Evolutionary conservation across 1,284 basidiomycete genomes (phyloP), one percentile per base, ranked within the genome.

Genomic region (Wolfiporia cocos): DNA sequence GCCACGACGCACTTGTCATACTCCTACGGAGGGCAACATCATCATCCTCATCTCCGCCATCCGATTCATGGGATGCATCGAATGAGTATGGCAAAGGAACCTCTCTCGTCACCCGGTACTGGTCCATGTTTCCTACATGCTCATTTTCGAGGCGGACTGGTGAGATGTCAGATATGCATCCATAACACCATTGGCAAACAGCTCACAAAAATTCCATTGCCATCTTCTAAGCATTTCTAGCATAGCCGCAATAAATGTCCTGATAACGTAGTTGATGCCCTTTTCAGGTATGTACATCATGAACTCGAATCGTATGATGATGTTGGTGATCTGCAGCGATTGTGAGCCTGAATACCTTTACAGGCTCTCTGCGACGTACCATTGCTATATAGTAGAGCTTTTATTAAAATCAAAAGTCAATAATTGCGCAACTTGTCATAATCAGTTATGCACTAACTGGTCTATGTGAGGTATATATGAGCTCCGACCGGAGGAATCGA

Each of bases 121-220:
- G 82, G 70, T 90, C 86, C 59, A 86, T 73, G 57, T 90, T 89
- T 62, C 86, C 86, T 19, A 92, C 64, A 45, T 92, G 89, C 63
- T 92, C 89, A 68, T 89, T 92, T 61, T 92, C 90, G 46, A 92
- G 64, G 48, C 89, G 84, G 61, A 75, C 84, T 86, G 54, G 31
- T 17, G 42, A 18, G 15, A 31, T 26, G 19, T 21, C 11, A 33
- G 33, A 41, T 29, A 7, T 17, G 21, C 21, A 23, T 7, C 10
- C 11, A 37, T 19, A 23, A 19, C 11, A 32, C 26, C n/a, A 4
- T 38, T 6, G 11, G 18, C 29, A 41, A 29, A 39, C 0, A 29
- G 50, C 57, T 44, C 47, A 92, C 90, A 86, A 58, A 95, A 90
- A 63, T 96, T 96, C 93, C 93, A 97, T 52, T 88, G 87, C 65